Conservation (phyloP, 1,284 basidiomycete species). For the Melanopsichium pennsylvanicum region DNA sequence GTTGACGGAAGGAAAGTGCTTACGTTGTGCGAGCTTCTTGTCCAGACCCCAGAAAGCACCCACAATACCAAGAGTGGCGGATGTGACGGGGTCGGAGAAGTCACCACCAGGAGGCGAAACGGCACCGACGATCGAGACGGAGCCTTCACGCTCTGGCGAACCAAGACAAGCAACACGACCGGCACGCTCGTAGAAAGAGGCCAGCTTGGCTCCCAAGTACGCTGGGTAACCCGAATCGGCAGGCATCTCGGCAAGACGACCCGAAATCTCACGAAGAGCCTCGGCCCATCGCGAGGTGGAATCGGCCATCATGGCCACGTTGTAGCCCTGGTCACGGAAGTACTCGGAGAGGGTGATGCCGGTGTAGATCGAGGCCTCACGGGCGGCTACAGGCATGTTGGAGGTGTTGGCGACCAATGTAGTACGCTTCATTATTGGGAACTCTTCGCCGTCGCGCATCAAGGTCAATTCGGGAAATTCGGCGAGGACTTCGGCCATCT, state of each 20-base stretch:
- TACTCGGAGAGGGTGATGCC: constrained; percentile 99
- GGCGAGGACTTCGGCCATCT: constrained; percentile 98
- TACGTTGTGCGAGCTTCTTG: constrained; percentile 95
- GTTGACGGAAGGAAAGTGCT: constrained; percentile 98
- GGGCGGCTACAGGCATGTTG: constrained; percentile 99
- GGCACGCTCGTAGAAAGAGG: constrained; percentile 98
- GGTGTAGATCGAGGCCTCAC: constrained; percentile 99
- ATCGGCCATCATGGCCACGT: constrained; percentile 99
- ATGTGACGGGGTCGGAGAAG: constrained; percentile 98
- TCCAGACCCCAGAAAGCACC: constrained; percentile 84
- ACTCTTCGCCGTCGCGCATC: constrained; percentile 86
- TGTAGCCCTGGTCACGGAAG: constrained; percentile 97
- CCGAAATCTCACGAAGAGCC: constrained; percentile 97
- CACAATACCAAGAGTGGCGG: constrained; percentile 95
- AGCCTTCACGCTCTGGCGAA: constrained; percentile 85
- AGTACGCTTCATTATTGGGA: constrained; percentile 99
- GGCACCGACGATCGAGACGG: constrained; percentile 97
- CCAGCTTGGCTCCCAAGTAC: constrained; percentile 93
- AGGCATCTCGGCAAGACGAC: constrained; percentile 99
- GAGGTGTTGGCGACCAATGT: constrained; percentile 99
- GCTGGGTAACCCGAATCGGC: constrained; percentile 96
- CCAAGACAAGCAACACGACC: constrained; percentile 94
- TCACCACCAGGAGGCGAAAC: constrained; percentile 99
- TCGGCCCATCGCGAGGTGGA: constrained; percentile 99
- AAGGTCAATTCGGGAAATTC: constrained; percentile 95